A percentile compares a stretch with the other conserved stretches of the same genome.
Conservation (phyloP, 1,284 basidiomycete genomes). For the Inonotus hispidus region DNA sequence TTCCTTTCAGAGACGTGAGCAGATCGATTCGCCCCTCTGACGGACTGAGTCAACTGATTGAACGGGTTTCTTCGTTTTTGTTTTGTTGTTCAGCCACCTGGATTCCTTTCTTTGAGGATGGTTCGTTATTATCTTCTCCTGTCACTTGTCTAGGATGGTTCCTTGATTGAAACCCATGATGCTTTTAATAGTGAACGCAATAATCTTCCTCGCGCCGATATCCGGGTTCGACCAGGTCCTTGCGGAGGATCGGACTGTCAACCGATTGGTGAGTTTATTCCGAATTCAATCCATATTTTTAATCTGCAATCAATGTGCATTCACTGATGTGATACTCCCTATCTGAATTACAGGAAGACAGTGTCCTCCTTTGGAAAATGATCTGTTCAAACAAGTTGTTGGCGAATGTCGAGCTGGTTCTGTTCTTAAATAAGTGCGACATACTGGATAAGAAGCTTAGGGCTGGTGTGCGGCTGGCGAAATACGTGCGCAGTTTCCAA, state of each 20-base stretch:
- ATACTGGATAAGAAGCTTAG: conserved; percentile 49
- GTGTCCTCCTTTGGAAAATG: conserved; percentile 54
- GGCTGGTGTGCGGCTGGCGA: conserved; percentile 45
- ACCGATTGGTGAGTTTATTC: conserved; percentile 51
- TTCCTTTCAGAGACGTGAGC: conserved; percentile 19
- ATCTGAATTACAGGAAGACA: conserved; percentile 40
- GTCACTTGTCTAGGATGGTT: not conserved
- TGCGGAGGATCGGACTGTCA: conserved; percentile 62
- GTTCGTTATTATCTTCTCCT: conserved; percentile 1
- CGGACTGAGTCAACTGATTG: not conserved
- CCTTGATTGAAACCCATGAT: not conserved
- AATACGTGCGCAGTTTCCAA: conserved; percentile 48
- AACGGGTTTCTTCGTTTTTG: not conserved
- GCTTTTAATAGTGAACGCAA: conserved; percentile 39
- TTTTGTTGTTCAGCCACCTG: conserved; percentile 18
- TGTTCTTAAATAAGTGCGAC: conserved; percentile 62
- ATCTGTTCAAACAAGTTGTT: conserved; percentile 55
- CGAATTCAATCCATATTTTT: not conserved
- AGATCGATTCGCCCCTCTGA: not conserved
- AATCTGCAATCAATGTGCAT: not conserved
- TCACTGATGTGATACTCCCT: not conserved
- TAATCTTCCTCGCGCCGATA: conserved; percentile 78
- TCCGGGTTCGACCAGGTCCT: conserved; percentile 75
- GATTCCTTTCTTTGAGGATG: conserved; percentile 26
- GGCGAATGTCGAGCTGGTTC: conserved; percentile 45